Evolutionary conservation across 352 stramenopile genomes (phyloP).

Genomic region (Phytopythium kandeliae): DNA sequence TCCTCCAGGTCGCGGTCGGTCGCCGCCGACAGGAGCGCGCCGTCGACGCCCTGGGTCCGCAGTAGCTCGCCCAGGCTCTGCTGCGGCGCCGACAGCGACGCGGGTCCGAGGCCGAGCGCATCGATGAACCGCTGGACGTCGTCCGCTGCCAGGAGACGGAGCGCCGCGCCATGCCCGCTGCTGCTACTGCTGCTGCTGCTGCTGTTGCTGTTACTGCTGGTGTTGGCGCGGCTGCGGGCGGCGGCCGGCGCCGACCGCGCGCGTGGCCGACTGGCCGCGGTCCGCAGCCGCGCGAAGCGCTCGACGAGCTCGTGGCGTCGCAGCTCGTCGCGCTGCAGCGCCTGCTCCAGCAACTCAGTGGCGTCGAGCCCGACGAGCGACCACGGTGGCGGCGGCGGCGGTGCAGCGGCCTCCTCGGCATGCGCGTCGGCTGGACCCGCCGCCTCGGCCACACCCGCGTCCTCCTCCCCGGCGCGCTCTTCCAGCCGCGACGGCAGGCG

Average conservation of each 20-base stretch:
- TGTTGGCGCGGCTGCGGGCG: slow-evolving; percentile 8
- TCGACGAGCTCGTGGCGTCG: slow-evolving; percentile 50
- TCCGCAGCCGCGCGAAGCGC: slow-evolving; percentile 13
- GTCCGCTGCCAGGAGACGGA: no score
- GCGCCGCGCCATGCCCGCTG: no score
- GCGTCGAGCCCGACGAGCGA: slow-evolving; percentile 4
- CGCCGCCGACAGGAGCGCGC: slow-evolving; percentile 42
- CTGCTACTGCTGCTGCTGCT: no score
- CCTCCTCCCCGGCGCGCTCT: no score
- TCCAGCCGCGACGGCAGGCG: no score
- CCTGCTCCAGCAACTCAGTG: slow-evolving; percentile 19
- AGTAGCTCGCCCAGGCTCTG: slow-evolving; percentile 38
- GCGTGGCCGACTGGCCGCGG: background rate
- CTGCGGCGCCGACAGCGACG: background rate
- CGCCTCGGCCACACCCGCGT: no score
- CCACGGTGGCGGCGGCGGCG: no score
- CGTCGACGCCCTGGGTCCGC: slow-evolving; percentile 52
- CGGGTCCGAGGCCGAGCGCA: slow-evolving; percentile 30
- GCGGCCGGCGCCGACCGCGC: slow-evolving; percentile 10
- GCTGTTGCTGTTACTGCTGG: slow-evolving; percentile 8
- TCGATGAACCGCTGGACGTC: slow-evolving; percentile 52
- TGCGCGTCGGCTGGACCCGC: no score
- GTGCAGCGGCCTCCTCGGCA: no score
- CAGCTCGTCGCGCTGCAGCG: slow-evolving; percentile 49
- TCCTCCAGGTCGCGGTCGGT: slow-evolving; percentile 59